A percentile compares a stretch with the other conserved stretches of the same genome.
phyloP scores from a whole-genome alignment of 345 rosid species.

The Hibiscus mutabilis region DNA sequence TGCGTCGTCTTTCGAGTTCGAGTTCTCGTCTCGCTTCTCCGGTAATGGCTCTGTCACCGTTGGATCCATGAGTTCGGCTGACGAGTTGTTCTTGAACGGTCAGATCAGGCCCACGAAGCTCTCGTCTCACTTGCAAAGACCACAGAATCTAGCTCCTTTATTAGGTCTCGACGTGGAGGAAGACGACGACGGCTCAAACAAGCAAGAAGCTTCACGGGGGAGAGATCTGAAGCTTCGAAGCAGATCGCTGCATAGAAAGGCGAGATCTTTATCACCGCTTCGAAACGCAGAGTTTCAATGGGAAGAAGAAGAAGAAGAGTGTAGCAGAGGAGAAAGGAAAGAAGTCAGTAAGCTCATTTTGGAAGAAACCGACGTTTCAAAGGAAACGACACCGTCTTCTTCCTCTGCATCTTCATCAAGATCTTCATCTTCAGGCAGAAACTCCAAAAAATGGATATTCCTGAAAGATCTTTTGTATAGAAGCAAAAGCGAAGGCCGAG shows the following conservation, averaged over 20 bases:
- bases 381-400: conserved; percentile 22
- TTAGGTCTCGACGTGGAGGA: conserved; percentile 14
- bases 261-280: conserved; percentile 37
- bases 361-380: conserved; percentile 3
- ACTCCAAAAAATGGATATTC: conserved; percentile 34
- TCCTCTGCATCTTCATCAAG: conserved; percentile 28
- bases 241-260: conserved; percentile 22
- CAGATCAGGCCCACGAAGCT: conserved; percentile 41
- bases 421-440: conserved; percentile 31
- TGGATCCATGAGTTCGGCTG: conserved; percentile 36
- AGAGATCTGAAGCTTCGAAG: conserved; percentile 25
- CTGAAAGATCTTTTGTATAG: conserved; percentile 34
- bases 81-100: conserved; percentile 44
- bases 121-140: conserved; percentile 25
- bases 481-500: conserved; percentile 41
- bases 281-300: conserved; percentile 20
- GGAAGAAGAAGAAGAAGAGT: conserved; percentile 11
- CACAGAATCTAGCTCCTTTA: conserved; percentile 22
- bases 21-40: conserved; percentile 32
- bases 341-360: conserved; percentile 9
- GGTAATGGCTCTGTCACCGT: conserved; percentile 10
- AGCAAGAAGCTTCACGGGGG: conserved; percentile 12
- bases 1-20: conserved; percentile 20
- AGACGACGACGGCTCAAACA: not conserved
- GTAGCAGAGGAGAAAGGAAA: not conserved